Evolutionary conservation across 345 rosid species (phyloP).

Genomic region (Pelargonium nanum): DNA sequence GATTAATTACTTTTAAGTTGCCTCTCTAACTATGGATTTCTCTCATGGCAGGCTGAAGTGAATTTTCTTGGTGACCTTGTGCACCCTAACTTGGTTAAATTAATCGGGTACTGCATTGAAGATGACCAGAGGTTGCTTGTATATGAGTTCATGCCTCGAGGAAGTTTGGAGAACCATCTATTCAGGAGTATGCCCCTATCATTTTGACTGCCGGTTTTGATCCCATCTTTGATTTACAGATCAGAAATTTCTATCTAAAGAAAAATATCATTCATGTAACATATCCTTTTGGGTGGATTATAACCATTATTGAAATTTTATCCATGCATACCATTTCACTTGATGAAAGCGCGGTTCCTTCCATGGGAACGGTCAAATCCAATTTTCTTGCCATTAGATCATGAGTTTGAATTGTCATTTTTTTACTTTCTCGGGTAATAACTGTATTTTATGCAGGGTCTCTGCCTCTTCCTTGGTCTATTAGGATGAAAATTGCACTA

Average conservation of each 20-base stretch:
- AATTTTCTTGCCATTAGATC: too few relatives aligned
- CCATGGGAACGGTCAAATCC: neutral
- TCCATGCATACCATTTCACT: too few relatives aligned
- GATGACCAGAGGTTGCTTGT: slow-evolving; percentile 59
- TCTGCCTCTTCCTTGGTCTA: slow-evolving; percentile 94
- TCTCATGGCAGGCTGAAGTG: slow-evolving; percentile 45
- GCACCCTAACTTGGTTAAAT: slow-evolving; percentile 46
- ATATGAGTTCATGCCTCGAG: slow-evolving; percentile 61
- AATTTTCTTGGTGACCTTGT: slow-evolving; percentile 50
- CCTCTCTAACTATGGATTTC: slow-evolving; percentile 12
- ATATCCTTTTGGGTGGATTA: neutral
- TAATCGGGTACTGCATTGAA: slow-evolving; percentile 48
- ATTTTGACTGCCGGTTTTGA: too few relatives aligned
- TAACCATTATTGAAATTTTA: too few relatives aligned
- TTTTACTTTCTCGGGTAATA: slow-evolving; percentile 5
- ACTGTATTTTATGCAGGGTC: slow-evolving; percentile 43
- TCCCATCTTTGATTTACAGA: neutral
- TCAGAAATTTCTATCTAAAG: neutral
- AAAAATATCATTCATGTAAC: too few relatives aligned
- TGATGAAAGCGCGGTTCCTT: too few relatives aligned
- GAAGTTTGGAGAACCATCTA: slow-evolving; percentile 63
- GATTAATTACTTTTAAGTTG: neutral
- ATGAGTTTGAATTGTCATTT: neutral
- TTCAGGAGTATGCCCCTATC: slow-evolving; percentile 32
- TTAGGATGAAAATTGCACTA: slow-evolving; percentile 87